Conservation (phyloP, 345 rosid genomes). For the Rhizophora mangle region DNA sequence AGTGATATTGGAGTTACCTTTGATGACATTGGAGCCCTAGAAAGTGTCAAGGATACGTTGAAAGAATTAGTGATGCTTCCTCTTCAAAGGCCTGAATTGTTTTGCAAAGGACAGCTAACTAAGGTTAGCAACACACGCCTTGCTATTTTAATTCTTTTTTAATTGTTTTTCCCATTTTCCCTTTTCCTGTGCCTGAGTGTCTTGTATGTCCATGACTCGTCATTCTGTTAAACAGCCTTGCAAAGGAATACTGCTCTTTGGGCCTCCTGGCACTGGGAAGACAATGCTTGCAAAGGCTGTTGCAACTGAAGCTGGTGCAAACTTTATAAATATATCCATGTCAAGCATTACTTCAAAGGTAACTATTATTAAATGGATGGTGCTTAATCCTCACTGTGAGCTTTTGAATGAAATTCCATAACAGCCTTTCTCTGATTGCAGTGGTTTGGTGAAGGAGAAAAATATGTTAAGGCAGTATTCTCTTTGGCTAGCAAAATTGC, state of each 20-base stretch:
- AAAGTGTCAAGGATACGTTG: slow-evolving; percentile 96
- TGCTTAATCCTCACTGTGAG: background rate
- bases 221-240: slow-evolving; percentile 61
- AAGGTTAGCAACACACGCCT: slow-evolving; percentile 45
- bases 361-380: background rate
- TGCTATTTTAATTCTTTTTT: background rate
- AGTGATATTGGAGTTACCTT: slow-evolving; percentile 93
- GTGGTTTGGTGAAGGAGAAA: slow-evolving; percentile 99
- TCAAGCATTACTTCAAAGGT: slow-evolving; percentile 99
- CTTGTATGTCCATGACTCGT: background rate
- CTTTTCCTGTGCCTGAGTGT: background rate
- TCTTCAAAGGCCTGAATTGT: slow-evolving; percentile 97
- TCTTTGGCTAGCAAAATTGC: slow-evolving; percentile 99
- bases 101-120: slow-evolving; percentile 96
- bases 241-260: slow-evolving; percentile 94
- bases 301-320: slow-evolving; percentile 99
- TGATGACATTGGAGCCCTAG: slow-evolving; percentile 96
- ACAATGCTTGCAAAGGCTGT: slow-evolving; percentile 99
- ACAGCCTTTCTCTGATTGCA: slow-evolving; percentile 36
- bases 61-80: slow-evolving; percentile 99
- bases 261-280: slow-evolving; percentile 99
- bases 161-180: background rate
- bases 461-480: slow-evolving; percentile 99
- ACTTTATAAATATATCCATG: slow-evolving; percentile 98
- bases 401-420: slow-evolving; percentile 7